Conservation (phyloP, 768 basidiomycete species). For the Russula brevipes region DNA sequence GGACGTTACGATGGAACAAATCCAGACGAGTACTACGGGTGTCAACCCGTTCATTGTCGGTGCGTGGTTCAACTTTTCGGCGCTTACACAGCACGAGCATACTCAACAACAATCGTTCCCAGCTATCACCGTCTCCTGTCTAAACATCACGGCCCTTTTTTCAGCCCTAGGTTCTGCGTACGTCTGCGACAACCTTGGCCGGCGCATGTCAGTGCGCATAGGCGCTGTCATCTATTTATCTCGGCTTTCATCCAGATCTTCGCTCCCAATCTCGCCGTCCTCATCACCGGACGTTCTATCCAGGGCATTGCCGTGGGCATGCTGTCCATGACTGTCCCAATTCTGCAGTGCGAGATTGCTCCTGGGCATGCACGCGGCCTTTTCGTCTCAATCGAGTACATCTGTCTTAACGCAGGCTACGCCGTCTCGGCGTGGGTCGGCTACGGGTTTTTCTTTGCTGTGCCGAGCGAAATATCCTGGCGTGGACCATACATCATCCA, state of each 20-base stretch:
- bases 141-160: constrained; percentile 48
- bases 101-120: background rate
- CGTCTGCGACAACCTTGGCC: constrained; percentile 46
- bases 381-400: constrained; percentile 50
- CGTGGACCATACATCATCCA: constrained; percentile 53
- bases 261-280: constrained; percentile 45
- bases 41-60: constrained; percentile 46
- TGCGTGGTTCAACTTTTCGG: constrained; percentile 24
- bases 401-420: constrained; percentile 49
- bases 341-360: constrained; percentile 26
- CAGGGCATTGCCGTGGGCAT: constrained; percentile 76
- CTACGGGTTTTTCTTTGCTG: constrained; percentile 45
- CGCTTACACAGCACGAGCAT: background rate
- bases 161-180: constrained; percentile 45
- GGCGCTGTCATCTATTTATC: constrained; percentile 47
- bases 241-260: constrained; percentile 48
- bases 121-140: constrained; percentile 48
- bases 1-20: constrained; percentile 41
- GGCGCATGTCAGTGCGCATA: constrained; percentile 46
- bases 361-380: constrained; percentile 40
- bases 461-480: constrained; percentile 48
- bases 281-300: constrained; percentile 62
- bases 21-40: constrained; percentile 40
- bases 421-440: constrained; percentile 47
- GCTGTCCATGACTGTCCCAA: constrained; percentile 23